These are phyloP conservation scores for Bretschneidera sinensis DNA, from an alignment of 345 rosid genomes.

Conservation along the genomic window DNA sequence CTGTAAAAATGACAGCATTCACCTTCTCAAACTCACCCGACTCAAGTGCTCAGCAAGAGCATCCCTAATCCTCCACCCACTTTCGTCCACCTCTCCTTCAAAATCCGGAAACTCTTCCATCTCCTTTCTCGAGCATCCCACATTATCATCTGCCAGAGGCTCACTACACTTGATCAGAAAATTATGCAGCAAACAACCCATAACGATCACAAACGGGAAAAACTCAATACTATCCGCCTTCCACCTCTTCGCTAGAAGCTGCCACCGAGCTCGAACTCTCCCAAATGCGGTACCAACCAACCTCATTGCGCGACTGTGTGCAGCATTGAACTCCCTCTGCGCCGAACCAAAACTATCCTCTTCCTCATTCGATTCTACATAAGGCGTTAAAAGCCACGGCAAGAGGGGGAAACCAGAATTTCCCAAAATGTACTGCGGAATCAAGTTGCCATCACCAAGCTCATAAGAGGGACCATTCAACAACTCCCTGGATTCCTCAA, in stretches of 20 bases:
- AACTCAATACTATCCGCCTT: constrained; percentile 54
- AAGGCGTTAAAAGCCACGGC: constrained; percentile 79
- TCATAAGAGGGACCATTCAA: constrained; percentile 39
- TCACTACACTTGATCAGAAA: constrained; percentile 55
- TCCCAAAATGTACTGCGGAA: constrained; percentile 61
- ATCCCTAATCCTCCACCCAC: constrained; percentile 45
- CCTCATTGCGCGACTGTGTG: constrained; percentile 40
- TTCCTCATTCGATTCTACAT: constrained; percentile 31
- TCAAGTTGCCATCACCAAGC: constrained; percentile 37
- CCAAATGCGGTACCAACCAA: constrained; percentile 39
- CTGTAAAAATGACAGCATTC: neutral
- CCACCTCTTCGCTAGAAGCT: constrained; percentile 56
- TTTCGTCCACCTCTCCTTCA: constrained; percentile 40
- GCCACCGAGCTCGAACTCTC: constrained; percentile 55
- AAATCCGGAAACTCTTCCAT: constrained; percentile 28
- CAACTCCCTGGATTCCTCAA: constrained; percentile 42
- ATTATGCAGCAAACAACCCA: constrained; percentile 67
- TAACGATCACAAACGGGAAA: constrained; percentile 57
- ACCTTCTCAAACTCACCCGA: constrained; percentile 37
- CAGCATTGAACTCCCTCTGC: constrained; percentile 47
- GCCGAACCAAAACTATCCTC: constrained; percentile 40
- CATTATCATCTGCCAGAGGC: constrained; percentile 27
- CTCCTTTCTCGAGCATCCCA: constrained; percentile 19
- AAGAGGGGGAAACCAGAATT: constrained; percentile 62
- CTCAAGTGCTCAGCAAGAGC: constrained; percentile 55